A percentile compares a stretch with the other conserved stretches of the same genome.
These are phyloP conservation scores for Kregervanrija pseudodelftensis DNA, from an alignment of 805 yeast genomes.

Conservation along the genomic window DNA sequence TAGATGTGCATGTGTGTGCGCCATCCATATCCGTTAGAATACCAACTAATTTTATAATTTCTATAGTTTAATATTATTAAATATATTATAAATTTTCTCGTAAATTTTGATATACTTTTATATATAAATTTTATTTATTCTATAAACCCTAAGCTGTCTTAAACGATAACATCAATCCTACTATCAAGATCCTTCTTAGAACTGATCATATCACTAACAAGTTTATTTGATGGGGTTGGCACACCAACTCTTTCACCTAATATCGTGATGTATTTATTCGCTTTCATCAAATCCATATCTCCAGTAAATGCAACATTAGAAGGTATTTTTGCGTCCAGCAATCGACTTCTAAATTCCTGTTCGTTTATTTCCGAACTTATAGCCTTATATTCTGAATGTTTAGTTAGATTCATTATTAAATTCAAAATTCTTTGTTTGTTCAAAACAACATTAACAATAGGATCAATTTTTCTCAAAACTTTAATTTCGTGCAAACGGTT, in stretches of 20 bases:
- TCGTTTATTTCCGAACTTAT: not conserved
- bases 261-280: slow-evolving; percentile 1
- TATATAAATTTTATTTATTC: not conserved
- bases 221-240: slow-evolving; percentile 1
- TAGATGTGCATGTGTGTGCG: too few species aligned
- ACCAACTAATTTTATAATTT: too few species aligned
- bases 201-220: not conserved
- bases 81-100: too few species aligned
- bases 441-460: slow-evolving; percentile 11
- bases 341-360: too few species aligned
- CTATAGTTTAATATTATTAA: too few species aligned
- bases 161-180: not conserved
- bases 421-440: slow-evolving; percentile 7
- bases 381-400: not conserved
- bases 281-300: not conserved
- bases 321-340: too few species aligned
- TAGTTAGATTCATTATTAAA: not conserved
- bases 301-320: not conserved
- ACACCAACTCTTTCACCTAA: slow-evolving; percentile 1
- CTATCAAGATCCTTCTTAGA: not conserved
- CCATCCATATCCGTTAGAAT: too few species aligned
- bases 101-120: too few species aligned
- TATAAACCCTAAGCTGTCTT: slow-evolving; percentile 1
- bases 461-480: slow-evolving; percentile 8
- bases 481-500: slow-evolving; percentile 3